Percentiles rank a stretch among this genome's conserved stretches.
Evolutionary conservation across 352 stramenopile species (phyloP).

Genomic region (Globisporangium splendens): DNA sequence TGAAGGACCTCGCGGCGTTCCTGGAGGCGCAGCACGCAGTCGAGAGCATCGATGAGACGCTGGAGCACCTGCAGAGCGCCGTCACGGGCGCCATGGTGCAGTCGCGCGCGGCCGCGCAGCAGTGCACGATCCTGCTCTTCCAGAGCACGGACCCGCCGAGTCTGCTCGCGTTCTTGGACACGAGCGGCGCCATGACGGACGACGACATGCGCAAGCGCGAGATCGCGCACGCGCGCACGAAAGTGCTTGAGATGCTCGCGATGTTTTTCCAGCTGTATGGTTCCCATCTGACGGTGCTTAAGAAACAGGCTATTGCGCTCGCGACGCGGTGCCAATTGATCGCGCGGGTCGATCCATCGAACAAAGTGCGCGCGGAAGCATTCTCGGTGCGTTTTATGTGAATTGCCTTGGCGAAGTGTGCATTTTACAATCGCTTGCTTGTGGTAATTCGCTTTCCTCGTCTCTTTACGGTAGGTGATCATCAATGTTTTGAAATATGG

Average conservation of each 20-base stretch:
- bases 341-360: slow-evolving; percentile 52
- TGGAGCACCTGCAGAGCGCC: slow-evolving; percentile 51
- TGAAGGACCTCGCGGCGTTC: slow-evolving; percentile 62
- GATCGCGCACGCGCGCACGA: slow-evolving; percentile 38
- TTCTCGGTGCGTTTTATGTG: slow-evolving; percentile 23
- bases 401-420: neutral
- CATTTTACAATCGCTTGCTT: too few relatives aligned
- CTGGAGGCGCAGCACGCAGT: slow-evolving; percentile 53
- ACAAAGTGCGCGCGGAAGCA: slow-evolving; percentile 57
- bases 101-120: slow-evolving; percentile 54
- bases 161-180: slow-evolving; percentile 54
- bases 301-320: slow-evolving; percentile 39
- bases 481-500: slow-evolving; percentile 55
- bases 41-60: slow-evolving; percentile 61
- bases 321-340: slow-evolving; percentile 48
- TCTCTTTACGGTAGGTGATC: slow-evolving; percentile 29
- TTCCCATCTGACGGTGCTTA: slow-evolving; percentile 38
- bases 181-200: slow-evolving; percentile 40
- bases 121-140: slow-evolving; percentile 64
- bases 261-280: slow-evolving; percentile 53
- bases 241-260: slow-evolving; percentile 47
- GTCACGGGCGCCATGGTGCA: slow-evolving; percentile 43
- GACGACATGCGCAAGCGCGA: slow-evolving; percentile 60
- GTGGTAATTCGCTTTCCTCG: neutral
- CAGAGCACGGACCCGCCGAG: slow-evolving; percentile 46